Percentiles rank a stretch among this genome's conserved stretches.
Conservation (phyloP, 805 yeast genomes). For the Zygoascus bituminiphila region DNA sequence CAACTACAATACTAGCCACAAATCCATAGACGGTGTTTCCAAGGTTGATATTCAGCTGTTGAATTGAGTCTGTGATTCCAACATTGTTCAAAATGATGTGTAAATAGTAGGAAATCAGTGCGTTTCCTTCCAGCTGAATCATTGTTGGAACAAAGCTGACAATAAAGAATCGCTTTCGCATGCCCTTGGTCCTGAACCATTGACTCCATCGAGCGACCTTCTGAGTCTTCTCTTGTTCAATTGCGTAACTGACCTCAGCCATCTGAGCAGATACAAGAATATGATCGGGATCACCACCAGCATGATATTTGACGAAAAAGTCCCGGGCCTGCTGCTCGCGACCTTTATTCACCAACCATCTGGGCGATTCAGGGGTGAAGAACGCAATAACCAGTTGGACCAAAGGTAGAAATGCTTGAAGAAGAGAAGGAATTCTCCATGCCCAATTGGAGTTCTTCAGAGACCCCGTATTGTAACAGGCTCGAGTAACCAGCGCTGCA, state of each 20-base stretch:
- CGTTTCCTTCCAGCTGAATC: constrained; percentile 15
- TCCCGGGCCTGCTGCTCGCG: not conserved
- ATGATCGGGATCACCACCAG: constrained; percentile 10
- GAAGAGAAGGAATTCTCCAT: constrained; percentile 30
- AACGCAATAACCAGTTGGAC: constrained; percentile 41
- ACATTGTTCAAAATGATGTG: constrained; percentile 43
- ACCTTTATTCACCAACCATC: constrained; percentile 55
- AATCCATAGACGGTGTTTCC: constrained; percentile 11
- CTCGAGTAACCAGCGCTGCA: constrained; percentile 46
- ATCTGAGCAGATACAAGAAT: constrained; percentile 20
- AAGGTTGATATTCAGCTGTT: constrained; percentile 15
- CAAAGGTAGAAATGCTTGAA: constrained; percentile 29
- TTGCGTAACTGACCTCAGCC: constrained; percentile 10
- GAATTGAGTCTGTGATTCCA: constrained; percentile 36
- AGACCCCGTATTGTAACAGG: constrained; percentile 42
- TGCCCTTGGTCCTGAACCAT: constrained; percentile 32
- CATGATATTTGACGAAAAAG: constrained; percentile 20
- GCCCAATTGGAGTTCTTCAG: constrained; percentile 8
- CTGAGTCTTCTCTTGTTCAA: constrained; percentile 18
- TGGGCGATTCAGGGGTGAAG: constrained; percentile 65
- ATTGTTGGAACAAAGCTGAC: constrained; percentile 26
- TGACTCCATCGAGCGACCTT: constrained; percentile 13
- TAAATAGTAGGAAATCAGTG: constrained; percentile 35
- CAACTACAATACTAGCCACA: constrained; percentile 3
- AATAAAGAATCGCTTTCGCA: constrained; percentile 33